Evolutionary conservation across 2,329 filamentous ascomycete genomes (phyloP).

Genomic region (Sarocladium strictum): DNA sequence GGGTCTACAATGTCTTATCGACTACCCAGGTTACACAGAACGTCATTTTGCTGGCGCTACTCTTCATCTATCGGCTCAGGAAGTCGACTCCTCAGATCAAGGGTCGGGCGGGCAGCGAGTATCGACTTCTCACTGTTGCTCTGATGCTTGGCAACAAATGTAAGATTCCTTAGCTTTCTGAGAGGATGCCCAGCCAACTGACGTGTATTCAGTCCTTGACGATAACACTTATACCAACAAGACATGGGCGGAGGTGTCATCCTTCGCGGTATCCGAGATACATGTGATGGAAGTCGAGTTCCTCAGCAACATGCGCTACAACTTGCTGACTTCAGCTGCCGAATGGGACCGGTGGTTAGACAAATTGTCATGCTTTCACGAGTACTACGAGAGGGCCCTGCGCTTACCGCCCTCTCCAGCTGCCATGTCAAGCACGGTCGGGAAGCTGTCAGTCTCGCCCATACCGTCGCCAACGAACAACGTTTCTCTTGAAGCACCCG

Average conservation of each 20-base stretch:
- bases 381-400: conserved; percentile 71
- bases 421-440: conserved; percentile 24
- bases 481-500: conserved; percentile 21
- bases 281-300: conserved; percentile 99
- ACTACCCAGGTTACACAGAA: conserved; percentile 97
- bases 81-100: conserved; percentile 83
- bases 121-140: conserved; percentile 84
- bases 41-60: conserved; percentile 79
- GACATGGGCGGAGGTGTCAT: conserved; percentile 97
- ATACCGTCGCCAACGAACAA: conserved; percentile 41
- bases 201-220: conserved; percentile 62
- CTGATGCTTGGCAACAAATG: conserved; percentile 98
- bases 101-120: conserved; percentile 90
- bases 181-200: conserved; percentile 16
- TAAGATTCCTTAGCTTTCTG: conserved; percentile 31
- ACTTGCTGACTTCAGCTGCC: conserved; percentile 75
- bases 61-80: conserved; percentile 93
- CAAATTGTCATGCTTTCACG: conserved; percentile 74
- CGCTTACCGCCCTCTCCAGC: conserved; percentile 35
- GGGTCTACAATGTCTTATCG: conserved; percentile 83
- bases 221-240: conserved; percentile 99
- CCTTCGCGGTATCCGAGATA: conserved; percentile 88
- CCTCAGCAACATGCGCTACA: conserved; percentile 96
- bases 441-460: conserved; percentile 36
- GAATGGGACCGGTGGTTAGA: conserved; percentile 86